A percentile compares a stretch with the other conserved stretches of the same genome.
Conservation (phyloP, 495 filamentous ascomycete species). For the Lasiosphaeria hispida region DNA sequence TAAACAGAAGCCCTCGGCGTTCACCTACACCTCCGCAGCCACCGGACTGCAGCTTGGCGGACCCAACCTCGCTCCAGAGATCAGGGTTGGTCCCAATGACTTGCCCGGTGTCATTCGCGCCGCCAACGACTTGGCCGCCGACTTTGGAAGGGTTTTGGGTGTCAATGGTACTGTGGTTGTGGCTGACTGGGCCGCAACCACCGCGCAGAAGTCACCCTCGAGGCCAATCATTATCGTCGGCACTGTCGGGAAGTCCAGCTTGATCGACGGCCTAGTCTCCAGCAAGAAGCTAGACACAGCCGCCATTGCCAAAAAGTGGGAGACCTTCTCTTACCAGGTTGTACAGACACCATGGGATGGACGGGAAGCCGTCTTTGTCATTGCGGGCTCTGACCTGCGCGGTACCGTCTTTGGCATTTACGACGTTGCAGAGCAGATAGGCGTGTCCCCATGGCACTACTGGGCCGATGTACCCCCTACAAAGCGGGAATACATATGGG, state of each 20-base stretch:
- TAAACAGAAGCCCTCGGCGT: constrained; percentile 17
- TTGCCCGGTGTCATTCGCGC: constrained; percentile 49
- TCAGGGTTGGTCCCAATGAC: constrained; percentile 36
- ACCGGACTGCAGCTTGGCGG: constrained; percentile 27
- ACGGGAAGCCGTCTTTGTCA: constrained; percentile 51
- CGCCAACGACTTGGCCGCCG: constrained; percentile 45
- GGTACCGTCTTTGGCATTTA: constrained; percentile 64
- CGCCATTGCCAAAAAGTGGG: constrained; percentile 55
- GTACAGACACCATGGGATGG: constrained; percentile 49
- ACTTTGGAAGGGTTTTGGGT: constrained; percentile 54
- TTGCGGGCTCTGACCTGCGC: constrained; percentile 59
- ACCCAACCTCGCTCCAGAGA: constrained; percentile 24
- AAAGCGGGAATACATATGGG: constrained; percentile 50
- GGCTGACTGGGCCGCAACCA: constrained; percentile 26
- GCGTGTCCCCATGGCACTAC: constrained; percentile 63
- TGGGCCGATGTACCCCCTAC: constrained; percentile 59
- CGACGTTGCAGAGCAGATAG: constrained; percentile 62
- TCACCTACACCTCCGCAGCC: constrained; percentile 21
- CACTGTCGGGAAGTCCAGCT: constrained; percentile 47
- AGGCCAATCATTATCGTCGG: constrained; percentile 47
- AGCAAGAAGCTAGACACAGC: constrained; percentile 51
- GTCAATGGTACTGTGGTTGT: constrained; percentile 33
- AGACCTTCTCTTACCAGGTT: constrained; percentile 54
- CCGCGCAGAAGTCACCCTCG: constrained; percentile 23
- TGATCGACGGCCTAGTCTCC: constrained; percentile 44